phyloP scores from a whole-genome alignment of 768 basidiomycete species.

The Mycena venus region DNA sequence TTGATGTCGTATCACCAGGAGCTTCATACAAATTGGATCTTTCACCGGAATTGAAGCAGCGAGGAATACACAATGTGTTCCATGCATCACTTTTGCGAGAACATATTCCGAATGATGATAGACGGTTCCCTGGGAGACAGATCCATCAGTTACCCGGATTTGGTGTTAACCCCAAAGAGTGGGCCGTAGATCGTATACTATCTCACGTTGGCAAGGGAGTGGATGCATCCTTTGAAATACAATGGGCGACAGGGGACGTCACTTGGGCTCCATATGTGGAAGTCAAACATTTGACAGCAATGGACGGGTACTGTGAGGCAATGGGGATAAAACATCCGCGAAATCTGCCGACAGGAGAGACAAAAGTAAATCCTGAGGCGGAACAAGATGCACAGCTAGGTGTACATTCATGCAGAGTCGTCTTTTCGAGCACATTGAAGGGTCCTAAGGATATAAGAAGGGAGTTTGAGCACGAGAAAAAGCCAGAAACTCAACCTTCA shows the following conservation, averaged over 20 bases:
- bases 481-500: no score
- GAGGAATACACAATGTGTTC: slow-evolving; percentile 40
- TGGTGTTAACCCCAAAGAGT: slow-evolving; percentile 14
- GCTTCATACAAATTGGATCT: slow-evolving; percentile 43
- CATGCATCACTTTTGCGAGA: slow-evolving; percentile 42
- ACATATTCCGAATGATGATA: slow-evolving; percentile 39
- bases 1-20: neutral
- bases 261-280: slow-evolving; percentile 10
- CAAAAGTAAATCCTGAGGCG: no score
- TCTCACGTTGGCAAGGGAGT: neutral
- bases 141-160: slow-evolving; percentile 34
- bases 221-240: slow-evolving; percentile 2
- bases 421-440: no score
- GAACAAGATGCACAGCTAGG: no score
- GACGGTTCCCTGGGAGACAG: slow-evolving; percentile 42
- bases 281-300: neutral
- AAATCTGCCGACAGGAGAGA: no score
- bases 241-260: slow-evolving; percentile 11
- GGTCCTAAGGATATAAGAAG: no score
- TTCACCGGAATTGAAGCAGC: slow-evolving; percentile 20
- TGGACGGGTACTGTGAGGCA: neutral
- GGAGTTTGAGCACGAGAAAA: no score
- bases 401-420: no score
- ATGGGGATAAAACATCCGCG: slow-evolving; percentile 2
- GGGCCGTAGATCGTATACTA: slow-evolving; percentile 6